Conservation (phyloP, 768 basidiomycete species). For the Vishniacozyma victoriae region DNA sequence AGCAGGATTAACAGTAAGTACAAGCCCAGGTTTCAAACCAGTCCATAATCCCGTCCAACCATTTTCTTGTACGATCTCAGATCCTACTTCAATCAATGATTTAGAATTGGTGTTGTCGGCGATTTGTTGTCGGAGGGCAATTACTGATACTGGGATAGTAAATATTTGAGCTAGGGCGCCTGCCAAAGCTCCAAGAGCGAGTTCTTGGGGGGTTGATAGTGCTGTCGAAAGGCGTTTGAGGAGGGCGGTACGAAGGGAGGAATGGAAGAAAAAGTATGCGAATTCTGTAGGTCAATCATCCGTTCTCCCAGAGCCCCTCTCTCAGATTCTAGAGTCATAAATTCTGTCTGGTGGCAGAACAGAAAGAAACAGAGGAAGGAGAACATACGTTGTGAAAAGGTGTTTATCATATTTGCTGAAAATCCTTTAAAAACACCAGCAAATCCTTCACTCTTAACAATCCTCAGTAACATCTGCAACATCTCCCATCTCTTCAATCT, state of each 20-base stretch:
- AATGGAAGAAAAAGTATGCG: constrained; percentile 99
- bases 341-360: neutral
- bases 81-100: constrained; percentile 70
- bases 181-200: constrained; percentile 81
- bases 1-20: constrained; percentile 94
- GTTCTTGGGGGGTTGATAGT: constrained; percentile 53
- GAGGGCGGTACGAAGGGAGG: constrained; percentile 64
- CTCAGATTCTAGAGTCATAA: neutral
- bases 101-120: constrained; percentile 36
- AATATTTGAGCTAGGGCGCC: constrained; percentile 95
- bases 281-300: constrained; percentile 61
- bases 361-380: neutral
- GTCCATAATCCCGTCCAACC: constrained; percentile 72
- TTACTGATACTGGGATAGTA: constrained; percentile 95
- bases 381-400: constrained; percentile 87
- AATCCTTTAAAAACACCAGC: constrained; percentile 84
- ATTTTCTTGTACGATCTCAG: constrained; percentile 65
- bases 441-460: constrained; percentile 75
- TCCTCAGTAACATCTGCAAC: constrained; percentile 60
- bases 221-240: constrained; percentile 13
- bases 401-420: constrained; percentile 93
- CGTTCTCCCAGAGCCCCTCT: constrained; percentile 4
- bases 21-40: constrained; percentile 82
- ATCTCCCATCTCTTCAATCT: constrained; percentile 51
- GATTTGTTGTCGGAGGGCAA: constrained; percentile 94